Conservation (phyloP, 345 rosid species). For the Citropsis articulata region DNA sequence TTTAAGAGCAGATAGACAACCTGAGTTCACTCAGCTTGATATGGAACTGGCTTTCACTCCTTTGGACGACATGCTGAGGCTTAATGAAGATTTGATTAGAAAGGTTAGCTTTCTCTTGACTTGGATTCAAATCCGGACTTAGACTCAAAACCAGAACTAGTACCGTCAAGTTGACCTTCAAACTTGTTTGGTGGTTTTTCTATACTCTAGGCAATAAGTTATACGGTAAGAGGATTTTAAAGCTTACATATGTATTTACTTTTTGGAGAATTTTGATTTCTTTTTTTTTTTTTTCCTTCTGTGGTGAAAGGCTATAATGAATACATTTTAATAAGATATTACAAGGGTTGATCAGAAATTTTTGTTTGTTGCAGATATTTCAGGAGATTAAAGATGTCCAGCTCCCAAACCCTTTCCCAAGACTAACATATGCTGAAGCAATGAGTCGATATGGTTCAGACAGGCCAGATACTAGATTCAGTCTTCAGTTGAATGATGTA, state of each 20-base stretch:
- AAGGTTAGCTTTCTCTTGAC: conserved; percentile 44
- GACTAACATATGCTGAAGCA: conserved; percentile 90
- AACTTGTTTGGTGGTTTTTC: neutral
- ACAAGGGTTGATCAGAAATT: neutral
- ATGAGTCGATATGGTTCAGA: conserved; percentile 89
- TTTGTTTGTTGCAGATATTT: conserved; percentile 61
- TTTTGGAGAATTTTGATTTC: conserved; percentile 11
- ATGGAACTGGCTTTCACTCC: conserved; percentile 94
- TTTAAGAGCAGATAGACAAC: conserved; percentile 97
- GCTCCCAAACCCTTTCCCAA: conserved; percentile 81
- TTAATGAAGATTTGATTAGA: conserved; percentile 88
- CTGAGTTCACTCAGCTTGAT: conserved; percentile 98
- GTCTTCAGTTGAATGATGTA: conserved; percentile 92
- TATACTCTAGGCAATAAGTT: neutral
- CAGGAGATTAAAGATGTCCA: conserved; percentile 72
- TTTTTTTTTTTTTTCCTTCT: too few species aligned
- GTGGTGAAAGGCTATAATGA: too few species aligned
- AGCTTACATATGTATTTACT: neutral
- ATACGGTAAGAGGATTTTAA: neutral
- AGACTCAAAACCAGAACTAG: neutral
- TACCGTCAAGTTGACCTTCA: neutral
- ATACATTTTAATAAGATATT: neutral
- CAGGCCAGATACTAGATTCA: conserved; percentile 90
- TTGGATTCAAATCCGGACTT: neutral
- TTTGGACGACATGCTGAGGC: conserved; percentile 81